Evolutionary conservation across 306 rosid species (phyloP), one percentile per base, ranked within the genome.

Genomic region (Fragaria iinumae): DNA sequence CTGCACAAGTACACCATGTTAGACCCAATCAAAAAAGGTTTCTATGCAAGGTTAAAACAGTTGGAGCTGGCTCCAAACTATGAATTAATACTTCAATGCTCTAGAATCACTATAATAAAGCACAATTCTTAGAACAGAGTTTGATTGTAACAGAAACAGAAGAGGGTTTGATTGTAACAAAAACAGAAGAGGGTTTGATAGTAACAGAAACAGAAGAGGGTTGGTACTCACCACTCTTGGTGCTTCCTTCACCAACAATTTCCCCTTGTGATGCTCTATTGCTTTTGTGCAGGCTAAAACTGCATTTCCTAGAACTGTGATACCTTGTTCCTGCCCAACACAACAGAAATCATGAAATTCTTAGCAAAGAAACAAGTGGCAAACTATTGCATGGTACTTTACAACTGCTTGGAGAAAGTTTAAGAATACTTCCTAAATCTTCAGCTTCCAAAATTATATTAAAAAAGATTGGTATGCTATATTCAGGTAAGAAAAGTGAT

Each of bases 141-240:
- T 16, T 14, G 39, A 0, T 14, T 56, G 32, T 2, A 29, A 29
- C 32, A 29, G 32, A 67, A 63, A 75, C 43, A 52, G 63, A 65
- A 59, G 17, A 36, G 65, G 36, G 59, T 17, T 2, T 14, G 39
- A 0, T 14, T 56, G 29, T 2, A 29, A 29, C 32, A 29, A 2
- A 67, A 63, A 75, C 43, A 52, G 63, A 65, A 59, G 17, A 36
- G 59, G 36, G 59, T 17, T 2, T n/a, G n/a, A n/a, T n/a, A n/a
- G n/a, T 1, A 27, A 29, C 32, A 29, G 32, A 67, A 63, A 75
- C 43, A 52, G 63, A 65, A 59, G 17, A 36, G 59, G 36, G 59
- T 17, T 2, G 68, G 76, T 75, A 89, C 97, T 96, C 86, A 96
- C 99, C 1, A 94, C 97, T 92, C 99, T 89, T n/a, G 97, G 62